Base-by-base conservation (phyloP, 352 stramenopile species). In the Albugo candida region DNA sequence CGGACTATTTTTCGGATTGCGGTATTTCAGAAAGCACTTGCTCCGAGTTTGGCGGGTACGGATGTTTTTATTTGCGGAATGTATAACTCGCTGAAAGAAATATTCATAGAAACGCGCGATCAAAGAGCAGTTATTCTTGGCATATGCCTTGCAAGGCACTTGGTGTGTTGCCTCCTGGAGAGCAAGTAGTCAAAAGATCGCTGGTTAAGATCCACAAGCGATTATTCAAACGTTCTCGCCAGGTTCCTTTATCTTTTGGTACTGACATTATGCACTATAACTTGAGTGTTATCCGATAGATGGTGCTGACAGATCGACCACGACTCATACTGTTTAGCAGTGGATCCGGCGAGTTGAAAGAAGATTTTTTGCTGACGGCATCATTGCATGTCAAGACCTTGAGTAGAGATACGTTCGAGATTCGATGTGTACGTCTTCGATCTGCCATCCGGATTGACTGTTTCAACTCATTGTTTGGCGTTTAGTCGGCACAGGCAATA, bases 1-100 rank as follows among this genome's bases (percentile, higher is more conserved):
- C 72, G 5, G 75, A 87, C 47, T 87, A 83, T 41, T 85, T 87
- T 53, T 70, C 72, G 3, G 65, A 84, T 38, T 67, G 85, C 51
- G 63, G 52, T 11, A 83, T 85, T 44, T 87, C 72, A 18, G 70
- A 84, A 52, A 80, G 66, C 52, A 79, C 75, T 2, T 69, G 69
- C 8, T 67, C 81, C 21, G 63, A 82, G 19, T 64, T 82, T 48
- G 58, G 69, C 72, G 50, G 3, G 41, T 17, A 27, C 14, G 14
- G 46, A 19, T 45, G 13, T 19, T 3, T n/a, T 38, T 45, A 37
- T 10, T 31, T 14, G n/a, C 31, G 35, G 12, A 34, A 31, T 42
- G 35, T 8, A 17, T 45, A 27, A 31, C 10, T 17, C 38, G 14
- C 36, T 41, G 2, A 11, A 16, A 40, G 10, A 31, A 39, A 35